Conservation (phyloP, 2,329 filamentous ascomycete genomes). For the Ambrosiella xylebori region DNA sequence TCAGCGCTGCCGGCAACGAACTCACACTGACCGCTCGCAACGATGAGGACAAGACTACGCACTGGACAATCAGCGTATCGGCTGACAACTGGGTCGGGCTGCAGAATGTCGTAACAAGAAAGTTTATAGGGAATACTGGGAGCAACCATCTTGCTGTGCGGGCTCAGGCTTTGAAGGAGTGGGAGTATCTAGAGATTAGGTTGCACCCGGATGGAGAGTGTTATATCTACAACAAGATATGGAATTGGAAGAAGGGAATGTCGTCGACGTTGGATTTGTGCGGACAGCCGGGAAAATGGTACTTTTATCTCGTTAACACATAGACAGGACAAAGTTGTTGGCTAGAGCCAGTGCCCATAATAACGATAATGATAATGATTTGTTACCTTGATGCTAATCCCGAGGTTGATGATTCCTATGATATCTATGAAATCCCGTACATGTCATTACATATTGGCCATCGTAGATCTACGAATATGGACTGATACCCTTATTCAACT, state of each 20-base stretch:
- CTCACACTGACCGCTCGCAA: background rate
- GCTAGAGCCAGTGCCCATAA: too few relatives aligned
- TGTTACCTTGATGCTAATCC: too few relatives aligned
- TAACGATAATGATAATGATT: too few relatives aligned
- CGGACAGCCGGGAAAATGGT: background rate
- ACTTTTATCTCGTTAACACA: background rate
- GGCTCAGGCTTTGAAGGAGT: background rate
- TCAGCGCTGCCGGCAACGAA: background rate
- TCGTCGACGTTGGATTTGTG: background rate
- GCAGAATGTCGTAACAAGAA: background rate
- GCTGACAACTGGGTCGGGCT: background rate
- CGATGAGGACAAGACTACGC: background rate
- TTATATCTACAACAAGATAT: background rate
- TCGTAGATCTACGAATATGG: slow-evolving; percentile 34
- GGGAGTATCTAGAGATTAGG: background rate
- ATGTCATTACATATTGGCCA: background rate
- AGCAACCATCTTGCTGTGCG: background rate
- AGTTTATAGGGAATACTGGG: background rate
- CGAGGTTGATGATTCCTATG: too few relatives aligned
- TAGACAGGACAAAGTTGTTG: too few relatives aligned
- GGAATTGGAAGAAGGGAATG: background rate
- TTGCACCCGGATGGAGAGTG: background rate
- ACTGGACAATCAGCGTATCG: background rate
- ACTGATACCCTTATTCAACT: slow-evolving; percentile 60
- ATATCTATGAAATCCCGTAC: background rate